phyloP scores from a whole-genome alignment of 495 filamentous ascomycete genomes.

The Hyaloscypha finlandica region DNA sequence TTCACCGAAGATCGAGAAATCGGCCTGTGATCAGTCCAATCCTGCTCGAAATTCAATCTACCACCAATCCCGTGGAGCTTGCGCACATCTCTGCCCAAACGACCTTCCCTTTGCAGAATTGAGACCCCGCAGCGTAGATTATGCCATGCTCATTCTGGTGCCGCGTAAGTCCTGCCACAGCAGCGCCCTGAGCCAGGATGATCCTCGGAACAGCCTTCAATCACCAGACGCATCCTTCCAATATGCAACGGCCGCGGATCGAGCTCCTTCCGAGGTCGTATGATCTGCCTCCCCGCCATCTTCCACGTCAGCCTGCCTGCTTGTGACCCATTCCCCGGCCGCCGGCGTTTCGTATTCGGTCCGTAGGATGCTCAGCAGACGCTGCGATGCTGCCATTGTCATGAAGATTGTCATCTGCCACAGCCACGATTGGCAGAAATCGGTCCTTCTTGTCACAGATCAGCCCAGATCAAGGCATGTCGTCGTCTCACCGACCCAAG shows the following conservation, averaged over 20 bases:
- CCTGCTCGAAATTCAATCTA: no score
- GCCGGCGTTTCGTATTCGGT: slow-evolving; percentile 28
- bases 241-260: neutral
- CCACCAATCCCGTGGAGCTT: slow-evolving; percentile 21
- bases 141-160: slow-evolving; percentile 18
- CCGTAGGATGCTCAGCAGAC: slow-evolving; percentile 24
- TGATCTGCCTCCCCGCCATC: neutral
- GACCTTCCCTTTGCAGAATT: slow-evolving; percentile 25
- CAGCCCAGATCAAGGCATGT: slow-evolving; percentile 21
- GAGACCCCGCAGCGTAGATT: slow-evolving; percentile 9
- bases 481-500: slow-evolving; percentile 4
- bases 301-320: slow-evolving; percentile 17
- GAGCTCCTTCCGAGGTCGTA: neutral
- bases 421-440: slow-evolving; percentile 13
- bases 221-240: no score
- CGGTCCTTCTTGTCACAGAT: slow-evolving; percentile 6
- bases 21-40: slow-evolving; percentile 27
- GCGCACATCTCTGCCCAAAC: slow-evolving; percentile 15
- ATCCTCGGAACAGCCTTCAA: no score
- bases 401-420: slow-evolving; percentile 23
- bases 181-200: no score
- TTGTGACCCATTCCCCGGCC: slow-evolving; percentile 23
- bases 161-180: no score
- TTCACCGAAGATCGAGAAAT: slow-evolving; percentile 30
- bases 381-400: slow-evolving; percentile 26